phyloP scores from a whole-genome alignment of 257 asterid genomes.

The Ehretia macrophylla region DNA sequence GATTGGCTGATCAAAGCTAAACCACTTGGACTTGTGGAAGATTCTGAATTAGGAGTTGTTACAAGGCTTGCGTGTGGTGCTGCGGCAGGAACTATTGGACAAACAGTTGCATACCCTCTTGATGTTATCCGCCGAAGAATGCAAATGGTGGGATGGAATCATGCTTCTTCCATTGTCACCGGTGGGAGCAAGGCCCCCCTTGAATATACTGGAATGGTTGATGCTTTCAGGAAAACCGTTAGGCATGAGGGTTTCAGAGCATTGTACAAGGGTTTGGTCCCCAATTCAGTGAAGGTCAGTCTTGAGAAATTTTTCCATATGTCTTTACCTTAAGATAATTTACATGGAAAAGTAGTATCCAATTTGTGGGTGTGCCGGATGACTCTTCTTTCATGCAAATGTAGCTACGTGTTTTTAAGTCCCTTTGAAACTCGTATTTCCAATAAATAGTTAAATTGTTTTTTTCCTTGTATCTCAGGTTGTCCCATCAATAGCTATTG shows the following conservation, averaged over 20 bases:
- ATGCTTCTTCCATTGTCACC: constrained; percentile 71
- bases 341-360: neutral
- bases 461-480: constrained; percentile 46
- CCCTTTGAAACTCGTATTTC: neutral
- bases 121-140: constrained; percentile 94
- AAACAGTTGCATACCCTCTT: constrained; percentile 96
- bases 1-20: constrained; percentile 73
- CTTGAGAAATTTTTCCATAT: neutral
- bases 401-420: neutral
- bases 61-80: constrained; percentile 96
- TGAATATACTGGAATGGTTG: constrained; percentile 88
- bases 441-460: neutral
- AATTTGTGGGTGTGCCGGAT: neutral
- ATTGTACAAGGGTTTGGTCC: constrained; percentile 93
- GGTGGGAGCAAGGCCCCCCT: constrained; percentile 70
- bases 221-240: constrained; percentile 92
- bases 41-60: constrained; percentile 71
- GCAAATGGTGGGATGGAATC: constrained; percentile 99
- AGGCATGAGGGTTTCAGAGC: constrained; percentile 84
- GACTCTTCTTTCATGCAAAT: neutral
- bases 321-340: neutral
- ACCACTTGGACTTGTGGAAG: constrained; percentile 67
- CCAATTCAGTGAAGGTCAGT: constrained; percentile 95
- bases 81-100: constrained; percentile 95
- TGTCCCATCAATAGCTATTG: constrained; percentile 88